Evolutionary conservation across 495 filamentous ascomycete genomes (phyloP).

Genomic region (Beverwykella pulmonaria): DNA sequence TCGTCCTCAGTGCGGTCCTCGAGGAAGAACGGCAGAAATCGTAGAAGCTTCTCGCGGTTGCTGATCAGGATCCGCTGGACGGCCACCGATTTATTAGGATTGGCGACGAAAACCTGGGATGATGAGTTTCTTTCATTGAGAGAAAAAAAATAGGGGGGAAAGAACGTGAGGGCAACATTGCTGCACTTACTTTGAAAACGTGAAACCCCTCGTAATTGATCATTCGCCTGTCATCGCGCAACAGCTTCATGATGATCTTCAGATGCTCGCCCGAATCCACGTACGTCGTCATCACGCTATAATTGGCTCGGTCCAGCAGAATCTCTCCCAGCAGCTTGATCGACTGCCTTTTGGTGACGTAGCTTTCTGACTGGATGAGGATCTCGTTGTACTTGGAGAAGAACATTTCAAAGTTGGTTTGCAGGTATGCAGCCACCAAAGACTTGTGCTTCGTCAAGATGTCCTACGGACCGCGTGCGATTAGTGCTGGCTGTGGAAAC

Average conservation of each 20-base stretch:
- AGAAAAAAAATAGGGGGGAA: not conserved
- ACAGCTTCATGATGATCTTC: slow-evolving; percentile 95
- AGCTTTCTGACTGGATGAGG: slow-evolving; percentile 89
- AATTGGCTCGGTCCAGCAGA: slow-evolving; percentile 90
- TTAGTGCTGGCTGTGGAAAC: not conserved
- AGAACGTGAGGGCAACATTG: not conserved
- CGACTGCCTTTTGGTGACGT: slow-evolving; percentile 97
- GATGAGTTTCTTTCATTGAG: not conserved
- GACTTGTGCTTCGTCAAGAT: slow-evolving; percentile 92
- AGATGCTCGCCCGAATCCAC: slow-evolving; percentile 93
- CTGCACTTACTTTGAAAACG: slow-evolving; percentile 82
- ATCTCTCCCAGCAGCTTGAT: slow-evolving; percentile 97
- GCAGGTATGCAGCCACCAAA: slow-evolving; percentile 81
- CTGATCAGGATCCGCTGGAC: slow-evolving; percentile 95
- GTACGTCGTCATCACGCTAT: slow-evolving; percentile 96
- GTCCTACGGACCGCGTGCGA: slow-evolving; percentile 62
- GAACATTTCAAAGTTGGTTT: slow-evolving; percentile 86
- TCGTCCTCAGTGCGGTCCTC: slow-evolving; percentile 97
- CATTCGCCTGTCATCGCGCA: slow-evolving; percentile 95
- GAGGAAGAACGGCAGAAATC: slow-evolving; percentile 86
- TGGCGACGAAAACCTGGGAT: slow-evolving; percentile 87
- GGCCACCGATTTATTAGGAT: slow-evolving; percentile 89
- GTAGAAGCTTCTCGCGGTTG: slow-evolving; percentile 86
- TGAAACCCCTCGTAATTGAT: slow-evolving; percentile 99
- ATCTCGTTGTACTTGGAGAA: slow-evolving; percentile 85